Evolutionary conservation across 345 rosid genomes (phyloP).

Genomic region (Gynandropsis gynandra): DNA sequence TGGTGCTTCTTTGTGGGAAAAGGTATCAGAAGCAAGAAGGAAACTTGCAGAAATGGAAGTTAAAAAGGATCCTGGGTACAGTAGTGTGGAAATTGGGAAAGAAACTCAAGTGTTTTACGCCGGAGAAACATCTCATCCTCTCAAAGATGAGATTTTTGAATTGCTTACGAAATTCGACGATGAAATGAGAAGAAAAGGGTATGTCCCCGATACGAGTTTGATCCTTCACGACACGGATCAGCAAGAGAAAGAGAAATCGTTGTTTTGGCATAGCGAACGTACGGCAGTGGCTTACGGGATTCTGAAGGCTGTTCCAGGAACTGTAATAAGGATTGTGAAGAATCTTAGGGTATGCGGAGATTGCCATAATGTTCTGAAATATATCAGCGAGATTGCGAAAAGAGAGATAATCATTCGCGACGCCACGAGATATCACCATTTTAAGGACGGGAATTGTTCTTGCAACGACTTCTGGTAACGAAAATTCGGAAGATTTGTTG

Average conservation of each 20-base stretch:
- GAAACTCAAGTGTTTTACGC: constrained; percentile 57
- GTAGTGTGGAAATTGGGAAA: constrained; percentile 41
- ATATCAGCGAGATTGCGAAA: constrained; percentile 41
- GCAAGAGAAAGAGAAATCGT: constrained; percentile 59
- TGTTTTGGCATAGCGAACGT: constrained; percentile 78
- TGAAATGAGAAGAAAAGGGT: constrained; percentile 58
- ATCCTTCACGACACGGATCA: constrained; percentile 56
- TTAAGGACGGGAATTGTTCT: constrained; percentile 56
- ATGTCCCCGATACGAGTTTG: constrained; percentile 59
- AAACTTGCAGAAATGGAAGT: constrained; percentile 45
- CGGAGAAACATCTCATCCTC: constrained; percentile 51
- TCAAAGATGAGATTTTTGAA: constrained; percentile 41
- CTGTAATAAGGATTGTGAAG: constrained; percentile 50
- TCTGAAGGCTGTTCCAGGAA: constrained; percentile 50
- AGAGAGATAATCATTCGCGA: constrained; percentile 67
- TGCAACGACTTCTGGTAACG: constrained; percentile 77
- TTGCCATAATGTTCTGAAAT: constrained; percentile 59
- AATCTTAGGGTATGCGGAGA: constrained; percentile 75
- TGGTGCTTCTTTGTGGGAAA: constrained; percentile 47
- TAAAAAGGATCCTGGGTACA: constrained; percentile 60
- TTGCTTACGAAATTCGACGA: constrained; percentile 45
- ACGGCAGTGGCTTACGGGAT: constrained; percentile 66
- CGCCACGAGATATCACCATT: constrained; percentile 74
- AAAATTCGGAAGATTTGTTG: not conserved
- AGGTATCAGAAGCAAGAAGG: constrained; percentile 46